phyloP scores from a whole-genome alignment of 306 rosid species.

The Benincasa hispida region DNA sequence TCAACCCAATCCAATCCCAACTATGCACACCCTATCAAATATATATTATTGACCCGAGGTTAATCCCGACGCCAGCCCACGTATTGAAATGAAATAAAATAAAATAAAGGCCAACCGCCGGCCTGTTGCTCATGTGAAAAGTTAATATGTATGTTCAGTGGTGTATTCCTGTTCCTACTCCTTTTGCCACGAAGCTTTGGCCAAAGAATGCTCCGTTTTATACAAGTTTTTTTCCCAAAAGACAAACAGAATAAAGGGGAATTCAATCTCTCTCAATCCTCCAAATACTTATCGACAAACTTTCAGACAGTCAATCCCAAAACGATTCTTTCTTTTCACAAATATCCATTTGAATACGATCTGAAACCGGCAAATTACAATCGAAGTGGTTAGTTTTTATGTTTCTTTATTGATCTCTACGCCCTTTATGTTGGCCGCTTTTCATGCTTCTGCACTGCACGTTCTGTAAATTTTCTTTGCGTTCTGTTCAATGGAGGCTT shows the following conservation, averaged over 20 bases:
- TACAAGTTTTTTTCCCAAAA: background rate
- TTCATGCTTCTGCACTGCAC: background rate
- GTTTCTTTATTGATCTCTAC: background rate
- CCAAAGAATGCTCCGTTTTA: background rate
- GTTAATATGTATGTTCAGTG: background rate
- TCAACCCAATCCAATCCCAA: no score
- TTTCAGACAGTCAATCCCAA: background rate
- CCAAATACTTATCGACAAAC: background rate
- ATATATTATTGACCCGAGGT: no score
- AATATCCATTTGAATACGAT: background rate
- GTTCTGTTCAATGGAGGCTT: background rate
- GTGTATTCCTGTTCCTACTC: background rate
- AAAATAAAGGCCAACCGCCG: background rate
- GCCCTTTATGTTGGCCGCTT: background rate
- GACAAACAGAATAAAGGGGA: background rate
- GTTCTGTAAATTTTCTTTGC: background rate
- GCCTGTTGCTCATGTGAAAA: background rate
- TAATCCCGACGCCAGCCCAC: no score
- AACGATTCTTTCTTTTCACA: background rate
- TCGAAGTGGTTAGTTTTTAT: background rate
- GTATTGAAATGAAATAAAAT: no score
- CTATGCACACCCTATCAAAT: no score
- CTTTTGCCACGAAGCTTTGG: background rate
- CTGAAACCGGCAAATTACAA: background rate
- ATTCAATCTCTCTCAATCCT: background rate